Percentiles rank a stretch among this genome's conserved stretches.
These are phyloP conservation scores for Eucalyptus melliodora DNA, from an alignment of 345 rosid species.

Conservation along the genomic window DNA sequence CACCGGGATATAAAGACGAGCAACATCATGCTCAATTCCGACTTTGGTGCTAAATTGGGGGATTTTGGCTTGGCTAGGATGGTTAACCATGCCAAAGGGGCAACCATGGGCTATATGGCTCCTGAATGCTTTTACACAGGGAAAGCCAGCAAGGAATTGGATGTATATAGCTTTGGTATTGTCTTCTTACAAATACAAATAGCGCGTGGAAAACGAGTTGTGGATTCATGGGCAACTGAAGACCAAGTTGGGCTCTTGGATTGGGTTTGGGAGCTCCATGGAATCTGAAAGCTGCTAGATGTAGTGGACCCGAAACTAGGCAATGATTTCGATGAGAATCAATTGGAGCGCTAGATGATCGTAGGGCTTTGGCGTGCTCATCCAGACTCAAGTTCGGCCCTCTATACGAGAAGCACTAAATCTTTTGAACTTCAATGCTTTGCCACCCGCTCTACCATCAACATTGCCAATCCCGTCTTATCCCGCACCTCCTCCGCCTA, in stretches of 20 bases:
- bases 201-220: background rate
- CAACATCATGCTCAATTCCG: background rate
- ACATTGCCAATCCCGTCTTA: background rate
- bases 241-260: background rate
- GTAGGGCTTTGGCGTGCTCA: conserved; percentile 8
- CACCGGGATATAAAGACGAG: background rate
- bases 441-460: background rate
- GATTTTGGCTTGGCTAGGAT: background rate
- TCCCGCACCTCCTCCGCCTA: background rate
- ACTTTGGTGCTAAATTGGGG: background rate
- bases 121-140: background rate
- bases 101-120: background rate
- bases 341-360: background rate
- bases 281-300: background rate
- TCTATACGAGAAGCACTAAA: background rate
- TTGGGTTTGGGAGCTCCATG: background rate
- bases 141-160: background rate
- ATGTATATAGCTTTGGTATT: background rate
- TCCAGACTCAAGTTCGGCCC: background rate
- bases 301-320: background rate
- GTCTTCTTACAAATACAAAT: background rate
- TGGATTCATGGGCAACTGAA: background rate
- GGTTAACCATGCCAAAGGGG: background rate
- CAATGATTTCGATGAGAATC: background rate
- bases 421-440: background rate